These are phyloP conservation scores for Bonia amplexicaulis DNA, from an alignment of 176 grass and related monocot species.

Conservation along the genomic window DNA sequence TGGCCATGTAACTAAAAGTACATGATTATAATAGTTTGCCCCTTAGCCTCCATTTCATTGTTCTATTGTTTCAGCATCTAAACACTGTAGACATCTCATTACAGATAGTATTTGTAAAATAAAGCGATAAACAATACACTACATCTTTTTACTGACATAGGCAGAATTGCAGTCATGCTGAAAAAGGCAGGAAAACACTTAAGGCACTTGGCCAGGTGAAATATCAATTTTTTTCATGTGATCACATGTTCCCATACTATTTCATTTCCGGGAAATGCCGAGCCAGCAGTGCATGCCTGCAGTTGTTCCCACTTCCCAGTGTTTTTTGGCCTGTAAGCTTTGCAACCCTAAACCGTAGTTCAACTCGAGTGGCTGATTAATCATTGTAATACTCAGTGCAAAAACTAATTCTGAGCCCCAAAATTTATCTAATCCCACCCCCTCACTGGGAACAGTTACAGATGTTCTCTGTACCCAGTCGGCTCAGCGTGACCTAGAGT, in stretches of 20 bases:
- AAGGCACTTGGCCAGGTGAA: background rate
- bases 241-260: conserved; percentile 11
- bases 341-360: conserved; percentile 1
- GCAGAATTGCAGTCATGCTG: background rate
- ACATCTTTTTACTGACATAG: background rate
- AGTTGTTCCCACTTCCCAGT: background rate
- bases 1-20: background rate
- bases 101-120: background rate
- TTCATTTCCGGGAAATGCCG: background rate
- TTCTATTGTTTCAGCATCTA: background rate
- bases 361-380: background rate
- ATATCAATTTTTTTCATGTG: background rate
- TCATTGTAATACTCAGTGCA: background rate
- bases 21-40: background rate
- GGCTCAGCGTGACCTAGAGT: background rate
- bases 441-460: background rate
- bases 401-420: background rate
- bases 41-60: background rate
- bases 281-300: background rate
- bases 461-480: background rate
- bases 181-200: background rate
- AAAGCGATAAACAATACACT: background rate
- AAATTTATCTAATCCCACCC: background rate
- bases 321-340: background rate
- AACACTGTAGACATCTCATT: background rate